phyloP scores from a whole-genome alignment of 164 flowering plant species.

The Umbellularia californica region DNA sequence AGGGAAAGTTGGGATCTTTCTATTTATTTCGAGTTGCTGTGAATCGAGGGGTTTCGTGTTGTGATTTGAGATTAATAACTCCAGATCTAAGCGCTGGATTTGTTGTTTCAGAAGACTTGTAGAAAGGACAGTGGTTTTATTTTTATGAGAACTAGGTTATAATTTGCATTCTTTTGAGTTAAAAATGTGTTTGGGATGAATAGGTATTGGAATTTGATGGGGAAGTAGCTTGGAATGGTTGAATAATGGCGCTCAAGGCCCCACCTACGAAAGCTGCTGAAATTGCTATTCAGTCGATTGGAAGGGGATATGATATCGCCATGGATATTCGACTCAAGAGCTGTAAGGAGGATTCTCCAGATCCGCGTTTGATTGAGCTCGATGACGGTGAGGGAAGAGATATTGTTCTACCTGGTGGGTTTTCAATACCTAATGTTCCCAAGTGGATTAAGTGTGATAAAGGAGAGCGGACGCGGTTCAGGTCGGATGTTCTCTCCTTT shows the following conservation, averaged over 20 bases:
- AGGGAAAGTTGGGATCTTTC: neutral
- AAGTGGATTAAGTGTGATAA: slow-evolving; percentile 87
- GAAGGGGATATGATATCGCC: slow-evolving; percentile 75
- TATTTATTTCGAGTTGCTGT: no score
- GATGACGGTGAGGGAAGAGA: slow-evolving; percentile 53
- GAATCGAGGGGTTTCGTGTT: no score
- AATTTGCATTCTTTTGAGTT: neutral
- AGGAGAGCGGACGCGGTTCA: slow-evolving; percentile 85
- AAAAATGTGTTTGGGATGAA: neutral
- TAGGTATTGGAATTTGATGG: neutral
- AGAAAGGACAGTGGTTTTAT: no score
- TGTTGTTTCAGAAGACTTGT: no score
- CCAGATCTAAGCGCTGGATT: neutral
- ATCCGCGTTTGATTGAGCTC: slow-evolving; percentile 65
- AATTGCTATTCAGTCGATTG: slow-evolving; percentile 69
- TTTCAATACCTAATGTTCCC: slow-evolving; percentile 53
- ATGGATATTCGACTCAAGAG: slow-evolving; percentile 72
- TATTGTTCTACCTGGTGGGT: slow-evolving; percentile 74
- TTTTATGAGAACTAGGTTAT: neutral
- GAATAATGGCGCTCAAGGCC: slow-evolving; percentile 47
- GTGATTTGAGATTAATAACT: neutral
- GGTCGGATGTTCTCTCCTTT: slow-evolving; percentile 83
- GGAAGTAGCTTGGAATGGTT: slow-evolving; percentile 13
- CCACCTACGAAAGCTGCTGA: slow-evolving; percentile 62
- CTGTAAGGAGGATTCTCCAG: slow-evolving; percentile 49